phyloP scores from a whole-genome alignment of 2,329 filamentous ascomycete species.

The Talaromyces sp. region DNA sequence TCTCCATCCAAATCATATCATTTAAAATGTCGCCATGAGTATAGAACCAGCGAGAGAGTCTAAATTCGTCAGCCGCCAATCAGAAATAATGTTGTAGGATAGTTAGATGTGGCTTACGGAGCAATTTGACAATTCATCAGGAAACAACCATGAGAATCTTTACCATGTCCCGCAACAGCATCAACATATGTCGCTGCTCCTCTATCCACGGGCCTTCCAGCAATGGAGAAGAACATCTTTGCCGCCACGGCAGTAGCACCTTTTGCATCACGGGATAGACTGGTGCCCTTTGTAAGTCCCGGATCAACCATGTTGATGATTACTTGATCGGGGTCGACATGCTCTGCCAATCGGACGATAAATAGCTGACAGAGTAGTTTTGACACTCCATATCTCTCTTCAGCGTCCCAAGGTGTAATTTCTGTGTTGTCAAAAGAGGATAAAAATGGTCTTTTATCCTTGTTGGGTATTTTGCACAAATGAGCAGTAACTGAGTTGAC shows the following conservation, averaged over 20 bases:
- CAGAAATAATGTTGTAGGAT: background rate
- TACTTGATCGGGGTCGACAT: background rate
- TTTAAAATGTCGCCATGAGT: background rate
- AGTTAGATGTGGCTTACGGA: background rate
- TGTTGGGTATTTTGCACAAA: background rate
- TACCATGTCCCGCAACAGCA: background rate
- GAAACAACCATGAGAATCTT: background rate
- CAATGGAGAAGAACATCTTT: background rate
- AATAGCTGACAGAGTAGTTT: background rate
- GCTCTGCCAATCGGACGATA: background rate
- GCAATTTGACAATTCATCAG: background rate
- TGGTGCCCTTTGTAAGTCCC: background rate
- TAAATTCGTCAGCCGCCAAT: background rate
- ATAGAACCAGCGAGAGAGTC: background rate
- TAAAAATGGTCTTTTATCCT: background rate
- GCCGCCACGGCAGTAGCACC: background rate
- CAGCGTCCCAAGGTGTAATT: background rate
- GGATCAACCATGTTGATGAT: background rate
- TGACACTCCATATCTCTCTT: background rate
- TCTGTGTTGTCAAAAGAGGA: background rate
- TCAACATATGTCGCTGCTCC: background rate
- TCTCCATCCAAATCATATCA: background rate
- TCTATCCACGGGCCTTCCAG: background rate
- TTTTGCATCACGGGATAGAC: background rate
- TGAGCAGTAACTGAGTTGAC: background rate